These are phyloP conservation scores for Prunus yedoensis DNA, from an alignment of 331 rosid species.

Conservation along the genomic window DNA sequence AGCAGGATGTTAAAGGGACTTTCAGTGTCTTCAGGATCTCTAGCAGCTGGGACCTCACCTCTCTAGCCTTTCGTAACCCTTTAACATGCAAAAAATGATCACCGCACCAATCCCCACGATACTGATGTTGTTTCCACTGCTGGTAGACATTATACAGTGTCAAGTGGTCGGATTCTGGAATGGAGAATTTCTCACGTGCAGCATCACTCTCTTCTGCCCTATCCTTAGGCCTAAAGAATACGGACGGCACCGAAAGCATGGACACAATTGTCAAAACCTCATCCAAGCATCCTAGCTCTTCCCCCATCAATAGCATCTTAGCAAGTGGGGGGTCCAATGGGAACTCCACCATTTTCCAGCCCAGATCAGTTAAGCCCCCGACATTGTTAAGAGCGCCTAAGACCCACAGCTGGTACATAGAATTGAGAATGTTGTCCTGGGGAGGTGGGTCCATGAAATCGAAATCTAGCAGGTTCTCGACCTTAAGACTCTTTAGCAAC, in stretches of 20 bases:
- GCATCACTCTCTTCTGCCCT: conserved; percentile 97
- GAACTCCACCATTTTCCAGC: conserved; percentile 99
- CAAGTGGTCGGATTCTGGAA: conserved; percentile 93
- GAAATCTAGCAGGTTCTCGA: conserved; percentile 86
- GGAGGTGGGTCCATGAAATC: conserved; percentile 99
- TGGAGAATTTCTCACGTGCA: conserved; percentile 85
- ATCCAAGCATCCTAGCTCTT: conserved; percentile 68
- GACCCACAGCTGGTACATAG: conserved; percentile 99
- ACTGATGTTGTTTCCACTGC: conserved; percentile 96
- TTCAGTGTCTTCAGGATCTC: conserved; percentile 87
- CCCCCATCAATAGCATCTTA: conserved; percentile 96
- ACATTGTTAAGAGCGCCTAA: conserved; percentile 96
- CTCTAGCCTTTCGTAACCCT: conserved; percentile 90
- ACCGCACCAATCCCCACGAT: conserved; percentile 97
- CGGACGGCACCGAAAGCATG: too few species aligned
- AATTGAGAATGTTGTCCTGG: conserved; percentile 93
- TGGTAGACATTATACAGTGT: conserved; percentile 88
- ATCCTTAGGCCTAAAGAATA: conserved; percentile 96
- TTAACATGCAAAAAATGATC: conserved; percentile 92
- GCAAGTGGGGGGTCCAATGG: conserved; percentile 98
- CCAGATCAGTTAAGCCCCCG: conserved; percentile 83
- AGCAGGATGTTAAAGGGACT: conserved; percentile 68
- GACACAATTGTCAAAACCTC: conserved; percentile 94
- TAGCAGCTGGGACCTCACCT: conserved; percentile 88
- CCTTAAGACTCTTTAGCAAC: conserved; percentile 91